A percentile compares a stretch with the other conserved stretches of the same genome.
Evolutionary conservation across 148 eudicot genomes (phyloP).

Genomic region (Vaccinium macrocarpon): DNA sequence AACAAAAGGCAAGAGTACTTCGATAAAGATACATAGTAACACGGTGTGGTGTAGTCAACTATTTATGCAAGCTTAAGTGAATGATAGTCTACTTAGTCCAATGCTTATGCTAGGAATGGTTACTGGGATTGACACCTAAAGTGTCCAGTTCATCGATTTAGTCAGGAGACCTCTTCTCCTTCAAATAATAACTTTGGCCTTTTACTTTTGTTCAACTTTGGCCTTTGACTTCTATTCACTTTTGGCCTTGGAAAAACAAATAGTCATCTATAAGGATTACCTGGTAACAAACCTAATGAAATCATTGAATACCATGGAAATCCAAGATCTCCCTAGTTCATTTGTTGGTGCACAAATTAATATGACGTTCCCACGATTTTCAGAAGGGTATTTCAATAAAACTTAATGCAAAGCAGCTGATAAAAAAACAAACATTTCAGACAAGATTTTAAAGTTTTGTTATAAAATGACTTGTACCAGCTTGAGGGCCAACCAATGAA

Average conservation of each 20-base stretch:
- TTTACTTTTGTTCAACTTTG: too few species aligned
- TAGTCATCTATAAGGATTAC: background rate
- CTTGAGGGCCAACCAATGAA: slow-evolving; percentile 44
- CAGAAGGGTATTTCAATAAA: background rate
- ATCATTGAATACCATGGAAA: background rate
- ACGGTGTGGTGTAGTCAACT: background rate
- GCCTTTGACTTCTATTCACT: too few species aligned
- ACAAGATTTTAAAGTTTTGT: background rate
- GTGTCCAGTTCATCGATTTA: background rate
- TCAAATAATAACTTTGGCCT: too few species aligned
- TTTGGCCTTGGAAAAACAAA: too few species aligned
- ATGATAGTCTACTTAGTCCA: background rate
- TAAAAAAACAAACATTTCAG: background rate
- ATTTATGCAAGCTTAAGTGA: background rate
- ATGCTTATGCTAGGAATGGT: background rate
- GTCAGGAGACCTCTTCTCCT: background rate
- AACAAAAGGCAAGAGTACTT: background rate
- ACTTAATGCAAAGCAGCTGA: background rate
- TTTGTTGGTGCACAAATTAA: background rate
- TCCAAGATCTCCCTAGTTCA: background rate
- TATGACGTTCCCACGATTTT: slow-evolving; percentile 1
- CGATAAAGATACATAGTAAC: background rate
- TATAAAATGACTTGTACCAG: slow-evolving; percentile 41
- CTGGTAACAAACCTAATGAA: background rate
- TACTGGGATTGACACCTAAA: background rate